Evolutionary conservation across 1,284 basidiomycete genomes (phyloP).

Genomic region (Pseudomicrostroma phylloplanum): DNA sequence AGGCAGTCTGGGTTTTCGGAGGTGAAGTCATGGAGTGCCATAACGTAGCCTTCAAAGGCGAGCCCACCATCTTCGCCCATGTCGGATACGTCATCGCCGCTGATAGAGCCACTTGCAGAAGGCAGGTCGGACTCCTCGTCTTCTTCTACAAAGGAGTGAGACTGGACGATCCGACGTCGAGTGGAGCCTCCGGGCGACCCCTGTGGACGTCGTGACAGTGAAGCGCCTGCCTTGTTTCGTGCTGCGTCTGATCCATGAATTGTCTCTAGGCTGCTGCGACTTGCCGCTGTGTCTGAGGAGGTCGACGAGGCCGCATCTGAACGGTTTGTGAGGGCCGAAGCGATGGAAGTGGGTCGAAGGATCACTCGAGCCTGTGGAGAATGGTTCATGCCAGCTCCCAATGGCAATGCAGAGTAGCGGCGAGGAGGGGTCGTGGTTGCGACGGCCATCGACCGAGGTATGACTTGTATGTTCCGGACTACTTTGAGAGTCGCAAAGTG

Average conservation of each 20-base stretch:
- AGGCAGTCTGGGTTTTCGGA: slow-evolving; percentile 60
- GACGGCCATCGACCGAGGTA: too few relatives aligned
- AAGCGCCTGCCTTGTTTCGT: background rate
- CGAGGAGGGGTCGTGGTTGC: too few relatives aligned
- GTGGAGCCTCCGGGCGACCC: background rate
- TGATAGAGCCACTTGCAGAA: background rate
- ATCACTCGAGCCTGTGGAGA: too few relatives aligned
- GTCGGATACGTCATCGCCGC: slow-evolving; percentile 3
- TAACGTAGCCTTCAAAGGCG: slow-evolving; percentile 42
- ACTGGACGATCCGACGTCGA: background rate
- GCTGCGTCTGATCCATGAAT: background rate
- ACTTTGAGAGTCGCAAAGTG: too few relatives aligned
- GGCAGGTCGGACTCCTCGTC: background rate
- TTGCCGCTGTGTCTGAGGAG: background rate
- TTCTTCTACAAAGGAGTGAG: background rate
- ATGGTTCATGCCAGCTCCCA: too few relatives aligned
- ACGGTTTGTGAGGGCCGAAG: background rate
- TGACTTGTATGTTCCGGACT: too few relatives aligned
- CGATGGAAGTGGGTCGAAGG: background rate
- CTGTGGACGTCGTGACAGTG: background rate
- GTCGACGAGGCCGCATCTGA: background rate
- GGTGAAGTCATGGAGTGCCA: slow-evolving; percentile 51
- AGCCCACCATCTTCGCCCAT: slow-evolving; percentile 10
- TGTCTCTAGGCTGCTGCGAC: background rate
- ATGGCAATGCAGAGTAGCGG: too few relatives aligned